These are phyloP conservation scores for Thalia dealbata DNA, from an alignment of 176 grass and related monocot genomes.

Conservation along the genomic window DNA sequence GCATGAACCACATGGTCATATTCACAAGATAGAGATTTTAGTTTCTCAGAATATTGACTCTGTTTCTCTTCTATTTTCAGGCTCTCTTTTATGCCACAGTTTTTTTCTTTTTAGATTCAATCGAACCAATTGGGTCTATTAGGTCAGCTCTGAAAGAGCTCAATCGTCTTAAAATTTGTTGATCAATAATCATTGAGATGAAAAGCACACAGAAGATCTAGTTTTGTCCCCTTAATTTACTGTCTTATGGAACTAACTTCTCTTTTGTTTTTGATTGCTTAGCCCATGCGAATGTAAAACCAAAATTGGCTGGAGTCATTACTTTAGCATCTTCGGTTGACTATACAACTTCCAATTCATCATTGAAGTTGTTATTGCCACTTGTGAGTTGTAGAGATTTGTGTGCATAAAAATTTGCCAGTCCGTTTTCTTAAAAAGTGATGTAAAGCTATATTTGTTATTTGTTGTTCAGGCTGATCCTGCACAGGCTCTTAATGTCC, in stretches of 20 bases:
- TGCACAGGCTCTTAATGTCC: constrained; percentile 64
- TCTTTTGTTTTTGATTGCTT: constrained; percentile 28
- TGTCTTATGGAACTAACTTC: constrained; percentile 15
- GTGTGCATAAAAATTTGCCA: not conserved
- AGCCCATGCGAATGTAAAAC: constrained; percentile 44
- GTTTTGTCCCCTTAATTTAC: not conserved
- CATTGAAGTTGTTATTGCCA: constrained; percentile 81
- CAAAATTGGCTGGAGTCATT: constrained; percentile 62
- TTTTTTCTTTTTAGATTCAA: not conserved
- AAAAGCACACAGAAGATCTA: not conserved
- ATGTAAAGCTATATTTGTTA: constrained; percentile 19
- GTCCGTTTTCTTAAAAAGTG: constrained; percentile 2
- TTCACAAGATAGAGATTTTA: no score
- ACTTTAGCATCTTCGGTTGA: constrained; percentile 89
- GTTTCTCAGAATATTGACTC: not conserved
- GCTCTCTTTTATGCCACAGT: not conserved
- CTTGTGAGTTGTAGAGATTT: constrained; percentile 47
- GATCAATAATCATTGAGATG: no score
- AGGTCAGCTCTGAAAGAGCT: not conserved
- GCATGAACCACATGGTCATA: no score
- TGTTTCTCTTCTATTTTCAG: not conserved
- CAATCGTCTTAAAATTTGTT: not conserved
- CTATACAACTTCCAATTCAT: constrained; percentile 91
- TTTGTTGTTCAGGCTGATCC: constrained; percentile 67
- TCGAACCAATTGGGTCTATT: not conserved